These are phyloP conservation scores for Chlamydomonas schloesseri DNA, from an alignment of 139 green algal genomes.

Conservation along the genomic window DNA sequence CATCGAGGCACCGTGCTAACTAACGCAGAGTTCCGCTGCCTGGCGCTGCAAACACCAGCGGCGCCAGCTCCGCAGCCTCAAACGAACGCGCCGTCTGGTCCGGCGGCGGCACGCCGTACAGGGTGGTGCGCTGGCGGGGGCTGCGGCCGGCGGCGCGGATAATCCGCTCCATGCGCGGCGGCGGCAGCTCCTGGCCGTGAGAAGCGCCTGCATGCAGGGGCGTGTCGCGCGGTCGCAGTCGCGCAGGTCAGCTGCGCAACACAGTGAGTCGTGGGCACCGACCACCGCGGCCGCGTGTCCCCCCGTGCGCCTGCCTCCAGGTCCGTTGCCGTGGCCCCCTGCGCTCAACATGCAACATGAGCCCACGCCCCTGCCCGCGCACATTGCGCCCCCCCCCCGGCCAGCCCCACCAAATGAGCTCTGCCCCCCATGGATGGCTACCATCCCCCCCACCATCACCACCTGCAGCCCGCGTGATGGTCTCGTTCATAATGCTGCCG, in stretches of 20 bases:
- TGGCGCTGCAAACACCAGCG: constrained; percentile 1
- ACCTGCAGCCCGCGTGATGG: constrained; percentile 89
- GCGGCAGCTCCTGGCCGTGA: constrained; percentile 84
- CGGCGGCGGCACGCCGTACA: constrained; percentile 69
- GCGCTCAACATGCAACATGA: too few species aligned
- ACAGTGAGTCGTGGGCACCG: too few species aligned
- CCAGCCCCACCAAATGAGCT: too few species aligned
- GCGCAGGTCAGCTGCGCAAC: too few species aligned
- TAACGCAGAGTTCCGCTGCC: background rate
- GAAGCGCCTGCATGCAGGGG: constrained; percentile 63
- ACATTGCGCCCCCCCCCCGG: too few species aligned
- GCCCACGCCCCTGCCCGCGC: too few species aligned
- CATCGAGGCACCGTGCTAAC: too few species aligned
- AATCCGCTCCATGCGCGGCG: constrained; percentile 77
- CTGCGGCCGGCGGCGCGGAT: constrained; percentile 72
- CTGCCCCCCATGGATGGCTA: too few species aligned
- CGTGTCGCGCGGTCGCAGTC: too few species aligned
- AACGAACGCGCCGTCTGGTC: constrained; percentile 47
- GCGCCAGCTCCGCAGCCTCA: constrained; percentile 14
- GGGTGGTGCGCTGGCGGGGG: constrained; percentile 81
- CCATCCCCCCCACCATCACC: background rate
- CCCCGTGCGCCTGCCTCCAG: too few species aligned
- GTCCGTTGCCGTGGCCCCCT: too few species aligned
- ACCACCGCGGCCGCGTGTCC: too few species aligned
- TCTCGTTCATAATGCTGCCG: constrained; percentile 93